Evolutionary conservation across 805 yeast genomes (phyloP).

Genomic region (Candida ulmi): DNA sequence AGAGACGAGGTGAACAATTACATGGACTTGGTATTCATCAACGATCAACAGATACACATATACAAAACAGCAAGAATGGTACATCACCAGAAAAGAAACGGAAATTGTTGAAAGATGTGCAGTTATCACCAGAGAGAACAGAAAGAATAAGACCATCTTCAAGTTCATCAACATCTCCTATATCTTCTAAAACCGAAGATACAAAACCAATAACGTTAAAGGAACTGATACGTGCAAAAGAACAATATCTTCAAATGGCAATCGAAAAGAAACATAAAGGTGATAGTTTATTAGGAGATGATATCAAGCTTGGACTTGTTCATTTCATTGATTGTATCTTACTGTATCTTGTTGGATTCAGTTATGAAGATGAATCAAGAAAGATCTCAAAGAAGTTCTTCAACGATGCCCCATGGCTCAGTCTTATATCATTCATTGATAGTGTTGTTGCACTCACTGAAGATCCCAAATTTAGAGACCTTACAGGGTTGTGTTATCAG

Average conservation of each 20-base stretch:
- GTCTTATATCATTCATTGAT: constrained; percentile 12
- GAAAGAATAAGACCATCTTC: no score
- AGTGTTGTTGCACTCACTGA: constrained; percentile 4
- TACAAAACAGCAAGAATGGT: neutral
- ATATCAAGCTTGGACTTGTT: constrained; percentile 6
- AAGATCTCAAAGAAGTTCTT: constrained; percentile 7
- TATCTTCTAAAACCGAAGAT: no score
- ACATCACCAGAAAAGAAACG: neutral
- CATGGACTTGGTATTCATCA: neutral
- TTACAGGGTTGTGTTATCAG: constrained; percentile 13
- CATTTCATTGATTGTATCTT: constrained; percentile 16
- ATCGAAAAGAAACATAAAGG: constrained; percentile 16
- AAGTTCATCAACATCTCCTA: no score
- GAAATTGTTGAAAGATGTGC: no score
- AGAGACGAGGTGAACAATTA: neutral
- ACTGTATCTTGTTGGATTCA: constrained; percentile 16
- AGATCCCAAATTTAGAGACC: constrained; percentile 3
- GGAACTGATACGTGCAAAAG: neutral
- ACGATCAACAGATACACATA: neutral
- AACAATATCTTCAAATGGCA: neutral
- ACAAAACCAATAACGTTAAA: neutral
- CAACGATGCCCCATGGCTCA: constrained; percentile 14
- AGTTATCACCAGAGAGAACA: neutral
- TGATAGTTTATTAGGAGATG: constrained; percentile 5
- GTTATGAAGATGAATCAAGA: constrained; percentile 17